Conservation (phyloP, 2,329 filamentous ascomycete genomes). For the Cadophora sp. region DNA sequence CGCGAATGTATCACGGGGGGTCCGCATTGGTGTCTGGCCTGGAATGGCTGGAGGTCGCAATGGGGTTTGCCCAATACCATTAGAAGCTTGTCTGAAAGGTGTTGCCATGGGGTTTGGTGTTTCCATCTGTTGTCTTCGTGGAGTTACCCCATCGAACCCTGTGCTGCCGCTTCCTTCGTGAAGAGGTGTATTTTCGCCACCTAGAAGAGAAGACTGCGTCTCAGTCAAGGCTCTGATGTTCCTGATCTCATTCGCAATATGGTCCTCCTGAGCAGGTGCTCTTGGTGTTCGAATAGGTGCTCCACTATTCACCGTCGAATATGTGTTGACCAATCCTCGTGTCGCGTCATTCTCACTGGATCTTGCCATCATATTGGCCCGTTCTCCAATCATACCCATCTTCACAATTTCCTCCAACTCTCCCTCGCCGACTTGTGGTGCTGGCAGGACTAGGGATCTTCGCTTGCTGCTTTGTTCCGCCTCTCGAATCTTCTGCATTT, state of each 20-base stretch:
- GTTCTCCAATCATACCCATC: slow-evolving; percentile 94
- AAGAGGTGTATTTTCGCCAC: slow-evolving; percentile 91
- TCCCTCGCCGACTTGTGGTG: slow-evolving; percentile 89
- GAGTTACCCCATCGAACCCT: slow-evolving; percentile 85
- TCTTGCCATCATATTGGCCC: slow-evolving; percentile 76
- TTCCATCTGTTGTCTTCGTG: slow-evolving; percentile 79
- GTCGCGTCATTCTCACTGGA: slow-evolving; percentile 86
- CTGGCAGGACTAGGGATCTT: slow-evolving; percentile 79
- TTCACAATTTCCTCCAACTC: slow-evolving; percentile 98
- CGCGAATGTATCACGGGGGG: slow-evolving; percentile 85
- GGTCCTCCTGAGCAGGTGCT: slow-evolving; percentile 91
- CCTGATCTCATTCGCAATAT: slow-evolving; percentile 93
- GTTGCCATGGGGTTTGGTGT: slow-evolving; percentile 97
- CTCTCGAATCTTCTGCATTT: slow-evolving; percentile 93
- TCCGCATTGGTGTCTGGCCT: slow-evolving; percentile 85
- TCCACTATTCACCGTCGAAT: slow-evolving; percentile 78
- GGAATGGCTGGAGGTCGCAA: slow-evolving; percentile 63
- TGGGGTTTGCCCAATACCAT: slow-evolving; percentile 72
- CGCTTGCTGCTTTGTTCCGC: slow-evolving; percentile 97
- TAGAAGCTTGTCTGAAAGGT: slow-evolving; percentile 71
- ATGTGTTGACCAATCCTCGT: slow-evolving; percentile 85
- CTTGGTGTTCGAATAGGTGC: slow-evolving; percentile 92
- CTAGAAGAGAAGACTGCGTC: slow-evolving; percentile 90
- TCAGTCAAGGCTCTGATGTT: slow-evolving; percentile 93
- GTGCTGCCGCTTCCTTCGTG: slow-evolving; percentile 83